Percentiles rank a stretch among this genome's conserved stretches.
These are phyloP conservation scores for Populus hybrid DNA, from an alignment of 441 rosid species.

Conservation along the genomic window DNA sequence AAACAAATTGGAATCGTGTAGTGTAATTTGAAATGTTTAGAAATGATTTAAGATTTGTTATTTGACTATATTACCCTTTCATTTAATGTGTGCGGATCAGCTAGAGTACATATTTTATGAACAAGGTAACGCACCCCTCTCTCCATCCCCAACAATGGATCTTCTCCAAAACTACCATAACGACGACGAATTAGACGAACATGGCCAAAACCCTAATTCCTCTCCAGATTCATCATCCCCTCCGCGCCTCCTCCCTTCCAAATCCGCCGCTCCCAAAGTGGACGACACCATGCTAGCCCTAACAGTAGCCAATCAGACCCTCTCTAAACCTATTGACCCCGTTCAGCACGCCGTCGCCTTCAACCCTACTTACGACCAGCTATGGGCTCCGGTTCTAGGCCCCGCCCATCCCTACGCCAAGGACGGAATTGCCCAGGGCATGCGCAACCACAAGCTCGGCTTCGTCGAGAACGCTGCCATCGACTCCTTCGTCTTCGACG, in stretches of 20 bases:
- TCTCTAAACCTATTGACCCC: constrained; percentile 76
- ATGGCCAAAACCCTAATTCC: constrained; percentile 26
- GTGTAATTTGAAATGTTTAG: too few species aligned
- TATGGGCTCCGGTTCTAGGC: constrained; percentile 90
- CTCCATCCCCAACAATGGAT: constrained; percentile 44
- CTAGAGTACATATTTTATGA: too few species aligned
- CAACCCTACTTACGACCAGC: constrained; percentile 92
- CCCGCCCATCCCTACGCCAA: constrained; percentile 94
- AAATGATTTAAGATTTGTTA: too few species aligned
- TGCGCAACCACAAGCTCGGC: constrained; percentile 97
- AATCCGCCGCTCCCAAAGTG: constrained; percentile 86
- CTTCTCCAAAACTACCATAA: constrained; percentile 49
- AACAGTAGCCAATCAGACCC: constrained; percentile 53
- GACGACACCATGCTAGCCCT: constrained; percentile 90
- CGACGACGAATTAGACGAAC: constrained; percentile 29
- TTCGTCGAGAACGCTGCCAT: constrained; percentile 92
- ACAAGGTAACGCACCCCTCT: neutral
- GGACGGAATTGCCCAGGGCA: constrained; percentile 93
- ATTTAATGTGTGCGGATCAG: too few species aligned
- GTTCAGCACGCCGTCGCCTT: constrained; percentile 66
- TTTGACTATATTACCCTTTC: too few species aligned
- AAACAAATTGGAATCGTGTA: too few species aligned
- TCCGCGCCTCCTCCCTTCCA: constrained; percentile 63
- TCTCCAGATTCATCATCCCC: constrained; percentile 78
- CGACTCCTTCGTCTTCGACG: constrained; percentile 82